Conservation (phyloP, 2,329 filamentous ascomycete genomes). For the Paecilomyces formosus region DNA sequence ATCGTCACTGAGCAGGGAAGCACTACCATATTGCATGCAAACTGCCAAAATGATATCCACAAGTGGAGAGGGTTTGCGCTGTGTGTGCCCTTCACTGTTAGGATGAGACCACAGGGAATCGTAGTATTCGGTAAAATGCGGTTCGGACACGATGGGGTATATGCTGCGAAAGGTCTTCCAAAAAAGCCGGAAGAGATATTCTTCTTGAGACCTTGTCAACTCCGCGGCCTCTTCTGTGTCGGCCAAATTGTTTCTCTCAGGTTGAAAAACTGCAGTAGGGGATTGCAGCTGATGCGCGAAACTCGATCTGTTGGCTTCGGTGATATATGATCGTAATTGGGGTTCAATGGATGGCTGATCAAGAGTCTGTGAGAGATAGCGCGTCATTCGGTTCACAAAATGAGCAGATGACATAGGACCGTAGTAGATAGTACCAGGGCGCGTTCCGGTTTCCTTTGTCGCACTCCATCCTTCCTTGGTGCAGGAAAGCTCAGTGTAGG, state of each 20-base stretch:
- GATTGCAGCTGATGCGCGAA: neutral
- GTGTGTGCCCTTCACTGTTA: slow-evolving; percentile 1
- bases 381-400: slow-evolving; percentile 30
- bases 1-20: slow-evolving; percentile 9
- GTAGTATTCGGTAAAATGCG: slow-evolving; percentile 37
- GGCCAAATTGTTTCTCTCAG: slow-evolving; percentile 5
- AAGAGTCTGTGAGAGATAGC: slow-evolving; percentile 24
- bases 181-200: slow-evolving; percentile 40
- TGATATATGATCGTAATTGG: slow-evolving; percentile 12
- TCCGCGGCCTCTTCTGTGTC: slow-evolving; percentile 12
- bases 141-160: slow-evolving; percentile 36
- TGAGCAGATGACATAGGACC: slow-evolving; percentile 38
- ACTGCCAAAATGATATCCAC: slow-evolving; percentile 47
- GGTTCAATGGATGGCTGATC: slow-evolving; percentile 14
- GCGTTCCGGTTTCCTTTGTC: neutral
- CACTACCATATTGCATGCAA: slow-evolving; percentile 42
- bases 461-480: slow-evolving; percentile 16
- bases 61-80: slow-evolving; percentile 39
- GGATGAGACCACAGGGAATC: slow-evolving; percentile 29
- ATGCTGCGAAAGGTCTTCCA: slow-evolving; percentile 42
- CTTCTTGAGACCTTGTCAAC: slow-evolving; percentile 37
- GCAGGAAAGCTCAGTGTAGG: slow-evolving; percentile 24
- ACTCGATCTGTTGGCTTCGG: slow-evolving; percentile 5
- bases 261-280: neutral
- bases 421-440: slow-evolving; percentile 22